These are phyloP conservation scores for Sindora glabra DNA, from an alignment of 306 rosid species.

Conservation along the genomic window DNA sequence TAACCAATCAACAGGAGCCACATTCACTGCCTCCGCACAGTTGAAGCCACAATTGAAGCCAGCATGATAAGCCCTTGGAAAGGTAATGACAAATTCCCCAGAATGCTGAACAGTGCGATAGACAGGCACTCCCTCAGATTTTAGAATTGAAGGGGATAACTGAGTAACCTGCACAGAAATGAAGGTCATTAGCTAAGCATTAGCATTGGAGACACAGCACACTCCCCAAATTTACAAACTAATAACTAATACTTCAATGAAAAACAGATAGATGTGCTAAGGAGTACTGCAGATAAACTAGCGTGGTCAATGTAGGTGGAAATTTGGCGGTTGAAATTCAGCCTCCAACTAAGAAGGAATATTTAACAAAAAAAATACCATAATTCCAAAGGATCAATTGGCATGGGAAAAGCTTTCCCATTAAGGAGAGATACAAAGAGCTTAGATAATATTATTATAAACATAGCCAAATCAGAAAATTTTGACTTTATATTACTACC, in stretches of 20 bases:
- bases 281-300: not conserved
- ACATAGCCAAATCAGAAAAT: not conserved
- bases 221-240: not conserved
- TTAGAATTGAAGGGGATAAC: constrained; percentile 88
- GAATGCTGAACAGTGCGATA: constrained; percentile 67
- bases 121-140: constrained; percentile 85
- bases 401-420: not conserved
- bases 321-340: not conserved
- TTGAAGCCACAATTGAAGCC: constrained; percentile 98
- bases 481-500: no score
- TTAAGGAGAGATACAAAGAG: not conserved
- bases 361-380: not conserved
- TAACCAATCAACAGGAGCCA: constrained; percentile 98
- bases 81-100: constrained; percentile 92
- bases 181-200: constrained; percentile 13
- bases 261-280: not conserved
- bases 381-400: not conserved
- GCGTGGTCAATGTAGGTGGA: not conserved
- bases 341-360: not conserved
- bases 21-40: constrained; percentile 99
- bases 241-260: not conserved
- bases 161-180: constrained; percentile 73
- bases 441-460: not conserved
- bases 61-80: constrained; percentile 92
- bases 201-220: not conserved